These are phyloP conservation scores for Chenopodium suecicum DNA, from an alignment of 148 eudicot genomes.

Conservation along the genomic window DNA sequence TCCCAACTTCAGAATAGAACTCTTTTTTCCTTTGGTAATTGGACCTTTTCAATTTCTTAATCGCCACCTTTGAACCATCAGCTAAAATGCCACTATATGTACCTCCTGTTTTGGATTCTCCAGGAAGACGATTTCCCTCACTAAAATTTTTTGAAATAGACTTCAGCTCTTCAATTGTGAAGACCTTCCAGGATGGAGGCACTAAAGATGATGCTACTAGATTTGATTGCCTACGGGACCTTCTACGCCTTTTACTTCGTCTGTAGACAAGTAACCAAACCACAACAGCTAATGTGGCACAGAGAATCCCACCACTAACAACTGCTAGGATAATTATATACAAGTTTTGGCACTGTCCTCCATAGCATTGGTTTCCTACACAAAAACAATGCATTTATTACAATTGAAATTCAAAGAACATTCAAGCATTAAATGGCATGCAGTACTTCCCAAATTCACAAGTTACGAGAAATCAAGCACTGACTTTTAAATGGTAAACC, in stretches of 20 bases:
- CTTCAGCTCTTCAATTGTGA: slow-evolving; percentile 73
- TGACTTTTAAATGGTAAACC: neutral
- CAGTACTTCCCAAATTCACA: neutral
- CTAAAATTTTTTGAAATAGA: slow-evolving; percentile 84
- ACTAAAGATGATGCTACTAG: slow-evolving; percentile 68
- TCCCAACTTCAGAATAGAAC: slow-evolving; percentile 87
- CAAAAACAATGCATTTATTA: neutral
- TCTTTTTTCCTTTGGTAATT: slow-evolving; percentile 88
- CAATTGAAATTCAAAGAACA: neutral
- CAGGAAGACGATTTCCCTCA: slow-evolving; percentile 88
- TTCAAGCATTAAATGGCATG: neutral
- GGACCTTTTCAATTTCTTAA: slow-evolving; percentile 86
- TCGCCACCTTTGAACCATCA: slow-evolving; percentile 86
- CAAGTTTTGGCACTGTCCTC: slow-evolving; percentile 66
- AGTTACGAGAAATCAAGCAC: neutral
- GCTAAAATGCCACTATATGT: slow-evolving; percentile 77
- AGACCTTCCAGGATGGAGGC: slow-evolving; percentile 85
- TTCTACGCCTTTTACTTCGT: slow-evolving; percentile 73
- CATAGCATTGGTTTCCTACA: slow-evolving; percentile 59
- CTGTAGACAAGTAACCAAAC: slow-evolving; percentile 75
- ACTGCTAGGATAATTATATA: slow-evolving; percentile 75
- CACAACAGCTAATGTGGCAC: slow-evolving; percentile 65
- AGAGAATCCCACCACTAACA: slow-evolving; percentile 76
- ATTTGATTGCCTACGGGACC: slow-evolving; percentile 66
- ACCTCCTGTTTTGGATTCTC: slow-evolving; percentile 91